Base-by-base conservation (phyloP, 805 yeast species). In the Gaillardinia entomophila region DNA sequence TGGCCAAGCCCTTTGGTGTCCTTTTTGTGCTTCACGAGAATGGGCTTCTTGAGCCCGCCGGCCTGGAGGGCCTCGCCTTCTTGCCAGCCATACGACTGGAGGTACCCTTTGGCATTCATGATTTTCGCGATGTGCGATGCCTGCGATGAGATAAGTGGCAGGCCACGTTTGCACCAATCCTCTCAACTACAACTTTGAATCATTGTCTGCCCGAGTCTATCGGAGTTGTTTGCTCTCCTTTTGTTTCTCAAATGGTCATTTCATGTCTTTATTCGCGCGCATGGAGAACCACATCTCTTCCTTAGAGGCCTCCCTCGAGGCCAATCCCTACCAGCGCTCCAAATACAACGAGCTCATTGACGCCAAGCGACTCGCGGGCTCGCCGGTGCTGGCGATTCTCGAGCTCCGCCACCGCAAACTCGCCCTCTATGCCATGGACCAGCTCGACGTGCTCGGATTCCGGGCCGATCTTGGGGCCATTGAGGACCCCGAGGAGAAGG, bases 1-100 rank as follows among this genome's bases (percentile, higher is more conserved):
- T 82, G 81, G 0, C 98, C 98, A 16, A 90, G 68, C 7, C 98
- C 98, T 51, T 87, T 88, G 36, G 78, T 79, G 51, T 90, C 96
- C 45, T 78, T 80, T 59, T 92, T 88, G 51, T 90, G 97, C 43
- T 82, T 82, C 34, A 92, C 96, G 40, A 90, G 58, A 26, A 90
- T 77, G 0, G 98, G 97, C 45, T 78, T 85, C 46, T 72, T 77
- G 32, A 90, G 57, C 1, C 96, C 94, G 3, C 95, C 96, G 28
- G 70, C 56, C 40, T 71, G 76, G 23, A 90, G 62, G 0, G 95
- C 94, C 44, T 87, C 85, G 1, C 98, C 98, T 44, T 86, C 90
- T 34, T 68, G 68, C 98, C 98, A 90, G 13, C 97, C 97, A 48
- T 73, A 87, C 1, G 83, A 75, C 49, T 72, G 64, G 41, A 90